Conservation (phyloP, 768 basidiomycete genomes). For the Astraeus odoratus region DNA sequence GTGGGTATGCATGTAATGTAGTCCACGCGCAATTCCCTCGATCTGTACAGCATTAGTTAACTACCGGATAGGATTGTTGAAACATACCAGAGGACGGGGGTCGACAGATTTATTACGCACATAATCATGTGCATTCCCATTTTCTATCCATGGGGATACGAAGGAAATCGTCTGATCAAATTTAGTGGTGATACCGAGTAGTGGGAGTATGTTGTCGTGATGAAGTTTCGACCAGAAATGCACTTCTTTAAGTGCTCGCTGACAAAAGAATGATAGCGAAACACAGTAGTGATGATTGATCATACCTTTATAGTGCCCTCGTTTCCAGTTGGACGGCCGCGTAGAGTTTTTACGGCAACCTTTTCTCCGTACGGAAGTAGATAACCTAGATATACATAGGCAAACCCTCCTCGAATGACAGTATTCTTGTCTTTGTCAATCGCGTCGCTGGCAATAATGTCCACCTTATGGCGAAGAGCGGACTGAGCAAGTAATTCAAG, state of each 20-base stretch:
- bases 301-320: neutral
- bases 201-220: conserved; percentile 16
- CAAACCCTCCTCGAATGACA: neutral
- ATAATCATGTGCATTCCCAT: conserved; percentile 4
- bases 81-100: neutral
- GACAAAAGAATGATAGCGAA: neutral
- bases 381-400: neutral
- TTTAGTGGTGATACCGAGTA: conserved; percentile 12
- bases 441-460: too few relatives aligned
- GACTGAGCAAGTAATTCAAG: neutral
- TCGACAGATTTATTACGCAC: neutral
- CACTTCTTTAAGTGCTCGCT: conserved; percentile 6
- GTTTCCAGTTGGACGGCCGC: neutral
- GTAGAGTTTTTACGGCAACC: neutral
- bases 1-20: neutral
- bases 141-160: conserved; percentile 15
- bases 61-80: neutral
- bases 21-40: neutral
- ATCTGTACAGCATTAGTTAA: neutral
- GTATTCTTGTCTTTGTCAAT: neutral
- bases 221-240: conserved; percentile 12
- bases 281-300: neutral
- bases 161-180: conserved; percentile 14
- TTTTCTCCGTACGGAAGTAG: neutral
- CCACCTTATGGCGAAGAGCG: too few relatives aligned